A percentile compares a stretch with the other conserved stretches of the same genome.
These are phyloP conservation scores for Purshia tridentata DNA, from an alignment of 306 rosid genomes.

Conservation along the genomic window DNA sequence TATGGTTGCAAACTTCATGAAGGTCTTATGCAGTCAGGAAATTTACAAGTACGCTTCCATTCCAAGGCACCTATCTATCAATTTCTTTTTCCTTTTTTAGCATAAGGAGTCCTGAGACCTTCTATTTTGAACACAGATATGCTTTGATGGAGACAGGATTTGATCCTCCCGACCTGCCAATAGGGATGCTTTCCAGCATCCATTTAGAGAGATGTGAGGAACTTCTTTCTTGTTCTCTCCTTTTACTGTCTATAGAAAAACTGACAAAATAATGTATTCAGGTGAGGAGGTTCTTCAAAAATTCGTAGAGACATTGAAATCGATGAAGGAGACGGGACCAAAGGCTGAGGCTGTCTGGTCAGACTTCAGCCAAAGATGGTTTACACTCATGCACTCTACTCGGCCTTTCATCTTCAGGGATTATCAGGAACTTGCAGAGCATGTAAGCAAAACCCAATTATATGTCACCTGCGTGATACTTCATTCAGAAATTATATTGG, in stretches of 20 bases:
- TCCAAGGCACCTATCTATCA: background rate
- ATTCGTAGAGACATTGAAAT: slow-evolving; percentile 56
- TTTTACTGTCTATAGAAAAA: background rate
- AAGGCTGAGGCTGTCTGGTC: slow-evolving; percentile 76
- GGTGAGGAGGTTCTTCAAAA: slow-evolving; percentile 68
- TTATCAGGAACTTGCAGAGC: slow-evolving; percentile 72
- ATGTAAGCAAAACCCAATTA: slow-evolving; percentile 43
- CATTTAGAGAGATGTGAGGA: slow-evolving; percentile 65
- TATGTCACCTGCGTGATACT: background rate
- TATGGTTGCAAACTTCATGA: slow-evolving; percentile 67
- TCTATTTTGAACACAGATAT: slow-evolving; percentile 42
- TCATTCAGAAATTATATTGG: background rate
- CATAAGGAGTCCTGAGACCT: background rate
- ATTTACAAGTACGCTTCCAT: slow-evolving; percentile 54
- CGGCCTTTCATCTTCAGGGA: slow-evolving; percentile 78
- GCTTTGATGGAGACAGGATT: slow-evolving; percentile 87
- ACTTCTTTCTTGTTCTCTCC: background rate
- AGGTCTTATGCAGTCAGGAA: slow-evolving; percentile 76
- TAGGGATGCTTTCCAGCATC: slow-evolving; percentile 63
- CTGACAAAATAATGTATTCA: slow-evolving; percentile 21
- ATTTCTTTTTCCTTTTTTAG: background rate
- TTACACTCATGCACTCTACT: slow-evolving; percentile 77
- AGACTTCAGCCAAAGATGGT: slow-evolving; percentile 90
- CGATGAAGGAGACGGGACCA: slow-evolving; percentile 58
- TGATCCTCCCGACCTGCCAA: slow-evolving; percentile 72